These are phyloP conservation scores for Ustilago xerochloae DNA, from an alignment of 1,284 basidiomycete genomes.

Conservation along the genomic window DNA sequence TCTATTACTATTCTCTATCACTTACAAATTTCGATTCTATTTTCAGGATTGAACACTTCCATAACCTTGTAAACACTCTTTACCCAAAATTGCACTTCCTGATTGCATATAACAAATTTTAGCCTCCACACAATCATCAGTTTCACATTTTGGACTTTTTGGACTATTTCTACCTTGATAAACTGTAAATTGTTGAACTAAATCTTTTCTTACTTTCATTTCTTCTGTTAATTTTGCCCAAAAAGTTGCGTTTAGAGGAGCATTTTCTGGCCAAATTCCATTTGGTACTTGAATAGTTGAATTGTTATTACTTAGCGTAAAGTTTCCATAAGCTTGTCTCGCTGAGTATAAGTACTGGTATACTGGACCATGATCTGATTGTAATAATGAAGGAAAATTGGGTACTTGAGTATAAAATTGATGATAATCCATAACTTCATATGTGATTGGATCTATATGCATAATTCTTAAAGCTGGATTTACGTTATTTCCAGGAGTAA, in stretches of 20 bases:
- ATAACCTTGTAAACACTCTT: slow-evolving; percentile 76
- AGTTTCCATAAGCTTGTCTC: slow-evolving; percentile 75
- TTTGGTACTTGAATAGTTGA: slow-evolving; percentile 9
- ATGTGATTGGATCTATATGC: slow-evolving; percentile 76
- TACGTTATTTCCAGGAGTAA: slow-evolving; percentile 79
- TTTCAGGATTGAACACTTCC: slow-evolving; percentile 77
- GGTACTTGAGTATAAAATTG: slow-evolving; percentile 62
- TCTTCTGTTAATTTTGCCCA: slow-evolving; percentile 82
- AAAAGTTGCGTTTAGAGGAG: slow-evolving; percentile 84
- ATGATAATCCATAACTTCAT: slow-evolving; percentile 64
- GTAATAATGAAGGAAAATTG: slow-evolving; percentile 69
- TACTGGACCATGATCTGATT: slow-evolving; percentile 75
- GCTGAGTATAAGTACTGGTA: slow-evolving; percentile 80
- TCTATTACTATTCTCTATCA: background rate
- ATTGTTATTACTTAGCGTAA: slow-evolving; percentile 67
- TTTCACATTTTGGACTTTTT: slow-evolving; percentile 73
- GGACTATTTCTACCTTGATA: slow-evolving; percentile 78
- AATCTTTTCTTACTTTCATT: slow-evolving; percentile 75
- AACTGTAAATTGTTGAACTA: slow-evolving; percentile 78
- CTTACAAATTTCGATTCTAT: too few relatives aligned
- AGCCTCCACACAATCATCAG: slow-evolving; percentile 74
- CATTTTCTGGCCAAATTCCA: slow-evolving; percentile 73
- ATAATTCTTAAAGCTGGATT: slow-evolving; percentile 84
- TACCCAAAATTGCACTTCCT: slow-evolving; percentile 73
- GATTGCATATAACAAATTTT: slow-evolving; percentile 84